Base-by-base conservation (phyloP, 1,139 yeast genomes). In the Protomyces gravidus region DNA sequence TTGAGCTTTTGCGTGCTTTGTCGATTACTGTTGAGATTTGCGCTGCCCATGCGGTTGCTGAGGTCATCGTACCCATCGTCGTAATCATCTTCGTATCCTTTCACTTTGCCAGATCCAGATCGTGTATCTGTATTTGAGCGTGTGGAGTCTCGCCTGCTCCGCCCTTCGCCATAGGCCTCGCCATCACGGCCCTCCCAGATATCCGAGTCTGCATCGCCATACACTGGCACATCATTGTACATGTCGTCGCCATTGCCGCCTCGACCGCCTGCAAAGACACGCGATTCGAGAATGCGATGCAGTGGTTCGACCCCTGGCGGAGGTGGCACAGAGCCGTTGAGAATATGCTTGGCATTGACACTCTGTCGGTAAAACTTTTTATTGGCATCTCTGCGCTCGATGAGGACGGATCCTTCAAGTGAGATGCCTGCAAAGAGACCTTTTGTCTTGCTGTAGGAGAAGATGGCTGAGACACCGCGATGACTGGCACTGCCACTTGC, bases 361-460 rank as follows among this genome's bases (percentile, higher is more conserved):
- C 81, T 83, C 67, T 78, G 80, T 45, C 98, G 97, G 71, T 92
- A 92, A 70, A 92, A 90, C 74, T 89, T 89, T 69, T 96, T 80
- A 73, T 92, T 92, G 33, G 97, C 97, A 68, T 92, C 98, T 73
- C 97, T 81, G 75, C 98, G 85, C 74, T 92, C 98, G 17, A 92
- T 80, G 62, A 92, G 82, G 28, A 94, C 96, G 2, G 97, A 89
- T 52, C 98, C 98, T 75, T 92, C 98, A 57, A 92, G 80, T 1
- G 97, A 90, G 30, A 92, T 94, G 68, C 98, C 98, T 0, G 98
- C 98, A 75, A 89, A 92, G 60, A 92, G 78, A 63, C 98, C 98
- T 72, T 94, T 92, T 2, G 97, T 90, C 73, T 92, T 92, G 15
- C 97, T 89, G 73, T 92, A 92, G 1, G 97, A 78, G 71, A 90